These are phyloP conservation scores for Tetragonia tetragonoides DNA, from an alignment of 148 eudicot species.

Conservation along the genomic window DNA sequence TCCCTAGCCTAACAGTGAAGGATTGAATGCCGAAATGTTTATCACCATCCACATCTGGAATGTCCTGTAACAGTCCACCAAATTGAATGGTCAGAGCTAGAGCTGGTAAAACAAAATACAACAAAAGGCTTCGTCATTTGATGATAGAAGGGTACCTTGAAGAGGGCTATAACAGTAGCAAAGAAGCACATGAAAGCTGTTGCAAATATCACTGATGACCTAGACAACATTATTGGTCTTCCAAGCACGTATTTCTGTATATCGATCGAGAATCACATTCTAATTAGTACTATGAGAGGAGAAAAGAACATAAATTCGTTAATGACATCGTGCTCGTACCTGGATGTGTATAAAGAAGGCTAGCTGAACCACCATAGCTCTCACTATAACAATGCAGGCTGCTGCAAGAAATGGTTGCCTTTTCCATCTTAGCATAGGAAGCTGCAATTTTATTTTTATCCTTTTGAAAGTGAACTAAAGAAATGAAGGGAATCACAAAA, in stretches of 20 bases:
- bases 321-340: constrained; percentile 3
- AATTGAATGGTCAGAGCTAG: neutral
- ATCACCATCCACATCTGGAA: constrained; percentile 36
- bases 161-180: constrained; percentile 36
- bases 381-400: constrained; percentile 31
- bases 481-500: neutral
- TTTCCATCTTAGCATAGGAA: constrained; percentile 36
- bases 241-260: constrained; percentile 32
- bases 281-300: neutral
- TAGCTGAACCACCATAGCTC: constrained; percentile 31
- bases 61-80: constrained; percentile 21
- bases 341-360: constrained; percentile 28
- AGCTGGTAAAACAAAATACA: neutral
- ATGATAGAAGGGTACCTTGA: constrained; percentile 21
- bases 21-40: constrained; percentile 34
- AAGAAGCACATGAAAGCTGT: constrained; percentile 36
- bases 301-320: neutral
- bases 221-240: constrained; percentile 22
- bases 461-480: neutral
- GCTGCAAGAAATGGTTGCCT: constrained; percentile 33
- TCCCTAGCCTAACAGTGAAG: constrained; percentile 31
- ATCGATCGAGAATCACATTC: neutral
- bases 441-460: constrained; percentile 5
- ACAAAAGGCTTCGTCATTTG: neutral
- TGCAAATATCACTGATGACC: constrained; percentile 29